These are phyloP conservation scores for Crotalaria pallida DNA, from an alignment of 306 rosid genomes.

Conservation along the genomic window DNA sequence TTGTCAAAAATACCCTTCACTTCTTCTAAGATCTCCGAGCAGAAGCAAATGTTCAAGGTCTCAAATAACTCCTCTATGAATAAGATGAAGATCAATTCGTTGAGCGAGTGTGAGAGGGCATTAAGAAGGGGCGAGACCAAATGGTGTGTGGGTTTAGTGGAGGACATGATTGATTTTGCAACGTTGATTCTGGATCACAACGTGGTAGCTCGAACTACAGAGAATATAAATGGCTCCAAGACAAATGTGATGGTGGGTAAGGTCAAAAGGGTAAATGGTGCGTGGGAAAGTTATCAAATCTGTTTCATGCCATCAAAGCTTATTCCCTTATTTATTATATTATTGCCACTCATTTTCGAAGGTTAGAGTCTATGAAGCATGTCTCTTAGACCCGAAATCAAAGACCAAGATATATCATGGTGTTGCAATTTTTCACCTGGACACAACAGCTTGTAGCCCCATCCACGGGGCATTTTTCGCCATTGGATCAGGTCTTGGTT, in stretches of 20 bases:
- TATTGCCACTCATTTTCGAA: constrained; percentile 89
- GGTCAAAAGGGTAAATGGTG: constrained; percentile 53
- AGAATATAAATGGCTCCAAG: constrained; percentile 47
- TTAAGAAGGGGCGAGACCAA: constrained; percentile 74
- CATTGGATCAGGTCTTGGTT: constrained; percentile 63
- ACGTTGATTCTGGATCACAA: constrained; percentile 53
- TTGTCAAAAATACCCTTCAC: constrained; percentile 59
- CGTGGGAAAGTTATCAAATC: constrained; percentile 66
- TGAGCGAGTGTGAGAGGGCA: constrained; percentile 61
- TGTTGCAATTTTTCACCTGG: constrained; percentile 79
- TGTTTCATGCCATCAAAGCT: constrained; percentile 77
- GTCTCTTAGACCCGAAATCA: constrained; percentile 47
- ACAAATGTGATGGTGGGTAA: constrained; percentile 44
- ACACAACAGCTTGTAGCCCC: constrained; percentile 78
- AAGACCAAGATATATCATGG: constrained; percentile 67
- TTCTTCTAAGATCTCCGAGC: constrained; percentile 33
- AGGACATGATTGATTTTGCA: constrained; percentile 85
- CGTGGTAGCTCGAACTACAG: constrained; percentile 52
- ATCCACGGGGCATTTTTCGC: constrained; percentile 73
- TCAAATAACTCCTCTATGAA: constrained; percentile 61
- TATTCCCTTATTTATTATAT: constrained; percentile 70
- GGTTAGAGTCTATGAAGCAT: constrained; percentile 82
- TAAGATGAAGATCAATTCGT: constrained; percentile 35
- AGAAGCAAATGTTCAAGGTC: constrained; percentile 60
- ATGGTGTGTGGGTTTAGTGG: constrained; percentile 62